Evolutionary conservation across 2,329 filamentous ascomycete genomes (phyloP).

Genomic region (Botrytis byssoidea): DNA sequence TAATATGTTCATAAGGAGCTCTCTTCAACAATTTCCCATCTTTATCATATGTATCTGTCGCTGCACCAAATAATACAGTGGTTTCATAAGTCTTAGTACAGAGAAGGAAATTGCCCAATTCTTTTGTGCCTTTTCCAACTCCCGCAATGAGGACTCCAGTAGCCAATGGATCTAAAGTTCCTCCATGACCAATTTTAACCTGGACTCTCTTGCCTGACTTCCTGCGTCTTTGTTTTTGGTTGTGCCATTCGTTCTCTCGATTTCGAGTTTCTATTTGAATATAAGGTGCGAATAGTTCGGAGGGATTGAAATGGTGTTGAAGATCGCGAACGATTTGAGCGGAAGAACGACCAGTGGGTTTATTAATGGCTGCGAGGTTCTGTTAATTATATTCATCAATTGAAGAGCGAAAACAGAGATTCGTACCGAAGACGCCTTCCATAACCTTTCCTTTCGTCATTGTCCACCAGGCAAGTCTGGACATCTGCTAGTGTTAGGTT

Average conservation of each 20-base stretch:
- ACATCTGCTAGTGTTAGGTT: constrained; percentile 26
- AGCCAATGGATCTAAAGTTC: constrained; percentile 90
- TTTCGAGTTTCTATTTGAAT: constrained; percentile 61
- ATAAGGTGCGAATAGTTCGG: constrained; percentile 74
- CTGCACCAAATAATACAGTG: constrained; percentile 83
- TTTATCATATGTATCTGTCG: constrained; percentile 88
- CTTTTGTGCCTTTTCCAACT: constrained; percentile 83
- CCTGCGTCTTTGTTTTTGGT: constrained; percentile 57
- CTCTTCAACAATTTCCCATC: constrained; percentile 78
- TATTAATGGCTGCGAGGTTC: constrained; percentile 74
- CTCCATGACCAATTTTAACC: constrained; percentile 94
- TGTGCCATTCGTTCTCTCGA: constrained; percentile 55
- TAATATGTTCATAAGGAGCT: constrained; percentile 77
- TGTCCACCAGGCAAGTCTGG: constrained; percentile 30
- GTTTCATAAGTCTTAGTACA: constrained; percentile 96
- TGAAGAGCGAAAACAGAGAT: background rate
- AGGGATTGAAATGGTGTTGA: constrained; percentile 80
- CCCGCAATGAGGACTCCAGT: constrained; percentile 91
- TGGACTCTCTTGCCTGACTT: constrained; percentile 56
- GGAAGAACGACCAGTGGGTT: constrained; percentile 82
- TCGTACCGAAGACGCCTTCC: constrained; percentile 62
- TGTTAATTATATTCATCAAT: constrained; percentile 12
- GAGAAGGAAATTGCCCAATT: constrained; percentile 71
- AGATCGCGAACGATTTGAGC: constrained; percentile 88
- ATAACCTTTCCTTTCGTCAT: constrained; percentile 47